Evolutionary conservation across 1,284 basidiomycete species (phyloP).

Genomic region (Coriolopsis trogii): DNA sequence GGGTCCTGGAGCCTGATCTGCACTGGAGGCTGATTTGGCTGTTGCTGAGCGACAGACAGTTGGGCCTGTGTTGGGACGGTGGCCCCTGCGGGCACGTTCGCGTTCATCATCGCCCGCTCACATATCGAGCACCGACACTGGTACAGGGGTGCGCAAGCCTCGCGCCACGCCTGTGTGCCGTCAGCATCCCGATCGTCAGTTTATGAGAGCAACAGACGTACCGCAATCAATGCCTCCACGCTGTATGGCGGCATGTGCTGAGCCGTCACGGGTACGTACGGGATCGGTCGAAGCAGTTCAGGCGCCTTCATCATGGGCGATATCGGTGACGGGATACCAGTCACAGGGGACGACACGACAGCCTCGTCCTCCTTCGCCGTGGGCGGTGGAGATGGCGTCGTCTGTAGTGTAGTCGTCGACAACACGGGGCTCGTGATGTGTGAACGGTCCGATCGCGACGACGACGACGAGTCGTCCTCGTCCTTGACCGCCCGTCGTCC

Average conservation of each 20-base stretch:
- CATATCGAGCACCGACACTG: slow-evolving; percentile 73
- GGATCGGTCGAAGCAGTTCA: slow-evolving; percentile 61
- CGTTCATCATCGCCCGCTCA: slow-evolving; percentile 58
- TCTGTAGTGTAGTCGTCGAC: slow-evolving; percentile 71
- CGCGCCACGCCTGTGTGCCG: slow-evolving; percentile 69
- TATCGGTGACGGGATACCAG: slow-evolving; percentile 40
- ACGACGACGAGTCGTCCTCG: slow-evolving; percentile 49
- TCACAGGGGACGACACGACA: slow-evolving; percentile 31
- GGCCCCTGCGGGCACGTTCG: slow-evolving; percentile 42
- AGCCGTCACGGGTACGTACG: slow-evolving; percentile 61
- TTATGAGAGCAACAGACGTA: too few relatives aligned
- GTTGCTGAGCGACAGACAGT: slow-evolving; percentile 15
- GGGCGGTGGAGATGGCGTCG: slow-evolving; percentile 76
- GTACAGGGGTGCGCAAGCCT: slow-evolving; percentile 69
- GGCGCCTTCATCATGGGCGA: slow-evolving; percentile 62
- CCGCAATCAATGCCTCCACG: slow-evolving; percentile 56
- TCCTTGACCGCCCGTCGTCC: slow-evolving; percentile 36
- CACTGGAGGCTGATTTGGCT: slow-evolving; percentile 16
- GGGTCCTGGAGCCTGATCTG: slow-evolving; percentile 25
- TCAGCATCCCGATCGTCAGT: too few relatives aligned
- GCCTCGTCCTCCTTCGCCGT: slow-evolving; percentile 40
- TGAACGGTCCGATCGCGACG: slow-evolving; percentile 51
- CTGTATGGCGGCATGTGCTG: slow-evolving; percentile 63
- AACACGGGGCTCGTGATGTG: slow-evolving; percentile 72
- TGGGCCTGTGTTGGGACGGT: slow-evolving; percentile 20